A percentile compares a stretch with the other conserved stretches of the same genome.
Conservation (phyloP, 1,139 yeast species). For the Debaryomyces subglobosus region DNA sequence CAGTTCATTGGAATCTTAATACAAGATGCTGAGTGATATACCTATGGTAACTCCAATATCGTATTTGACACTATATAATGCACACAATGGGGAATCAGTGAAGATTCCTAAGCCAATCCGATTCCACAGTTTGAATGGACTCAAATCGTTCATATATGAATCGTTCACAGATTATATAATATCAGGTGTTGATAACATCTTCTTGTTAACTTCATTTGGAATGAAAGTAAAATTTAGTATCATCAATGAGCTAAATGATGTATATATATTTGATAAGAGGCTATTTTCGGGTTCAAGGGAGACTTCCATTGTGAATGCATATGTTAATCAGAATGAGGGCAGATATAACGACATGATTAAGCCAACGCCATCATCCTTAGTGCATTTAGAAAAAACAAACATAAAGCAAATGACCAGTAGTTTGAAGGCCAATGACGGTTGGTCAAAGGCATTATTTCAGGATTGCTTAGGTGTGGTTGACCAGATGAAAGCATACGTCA, state of each 20-base stretch:
- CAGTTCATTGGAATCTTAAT: background rate
- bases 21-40: constrained; percentile 6
- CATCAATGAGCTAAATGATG: constrained; percentile 49
- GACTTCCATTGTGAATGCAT: constrained; percentile 12
- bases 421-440: constrained; percentile 28
- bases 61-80: constrained; percentile 40
- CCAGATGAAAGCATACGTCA: constrained; percentile 22
- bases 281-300: constrained; percentile 34
- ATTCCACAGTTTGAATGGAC: constrained; percentile 44
- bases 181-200: constrained; percentile 47
- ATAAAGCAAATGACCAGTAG: constrained; percentile 26
- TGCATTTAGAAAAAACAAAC: constrained; percentile 10
- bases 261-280: constrained; percentile 63
- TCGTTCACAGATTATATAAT: constrained; percentile 32
- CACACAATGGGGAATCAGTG: constrained; percentile 41
- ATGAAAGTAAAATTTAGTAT: constrained; percentile 57
- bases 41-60: constrained; percentile 17
- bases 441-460: constrained; percentile 30
- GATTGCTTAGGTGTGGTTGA: constrained; percentile 25
- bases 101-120: constrained; percentile 48
- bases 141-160: constrained; percentile 43
- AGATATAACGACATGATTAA: constrained; percentile 11
- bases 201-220: constrained; percentile 69
- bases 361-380: constrained; percentile 14
- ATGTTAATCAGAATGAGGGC: constrained; percentile 18